phyloP scores from a whole-genome alignment of 1,139 yeast genomes.

The Meyerozyma carpophila region DNA sequence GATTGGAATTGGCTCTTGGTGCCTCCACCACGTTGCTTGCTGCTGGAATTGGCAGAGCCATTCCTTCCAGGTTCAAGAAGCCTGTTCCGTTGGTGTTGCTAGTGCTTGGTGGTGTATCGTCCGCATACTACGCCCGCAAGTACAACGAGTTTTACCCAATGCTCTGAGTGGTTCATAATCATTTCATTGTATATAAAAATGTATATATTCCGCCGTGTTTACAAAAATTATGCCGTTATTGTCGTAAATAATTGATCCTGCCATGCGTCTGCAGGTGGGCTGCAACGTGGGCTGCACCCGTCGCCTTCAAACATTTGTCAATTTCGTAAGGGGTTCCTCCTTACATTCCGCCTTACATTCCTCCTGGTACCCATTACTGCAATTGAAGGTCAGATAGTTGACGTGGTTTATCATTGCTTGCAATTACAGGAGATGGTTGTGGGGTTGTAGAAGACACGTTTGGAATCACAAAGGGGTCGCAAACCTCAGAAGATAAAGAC shows the following conservation, averaged over 20 bases:
- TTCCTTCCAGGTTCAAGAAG: conserved; percentile 53
- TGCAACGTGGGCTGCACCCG: no score
- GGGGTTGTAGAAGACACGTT: conserved; percentile 48
- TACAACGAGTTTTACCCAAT: conserved; percentile 61
- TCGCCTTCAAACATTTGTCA: no score
- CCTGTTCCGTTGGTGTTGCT: conserved; percentile 72
- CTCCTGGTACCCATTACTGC: conserved; percentile 4
- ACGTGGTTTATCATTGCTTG: conserved; percentile 16
- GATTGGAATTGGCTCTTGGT: conserved; percentile 74
- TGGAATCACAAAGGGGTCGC: conserved; percentile 62
- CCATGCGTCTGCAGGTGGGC: no score
- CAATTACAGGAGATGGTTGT: conserved; percentile 31
- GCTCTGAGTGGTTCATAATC: conserved; percentile 1
- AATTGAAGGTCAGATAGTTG: conserved; percentile 23
- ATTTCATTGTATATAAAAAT: conserved; percentile 1
- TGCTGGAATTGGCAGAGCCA: conserved; percentile 68
- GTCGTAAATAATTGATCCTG: no score
- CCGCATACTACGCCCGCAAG: conserved; percentile 67
- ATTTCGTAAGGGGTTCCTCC: no score
- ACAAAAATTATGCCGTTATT: neutral
- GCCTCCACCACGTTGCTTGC: conserved; percentile 59
- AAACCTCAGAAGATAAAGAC: conserved; percentile 49
- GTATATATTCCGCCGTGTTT: no score
- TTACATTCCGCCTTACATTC: no score
- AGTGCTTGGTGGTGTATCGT: conserved; percentile 58